phyloP scores from a whole-genome alignment of 2,329 filamentous ascomycete genomes.

The Anthostomella pinea region DNA sequence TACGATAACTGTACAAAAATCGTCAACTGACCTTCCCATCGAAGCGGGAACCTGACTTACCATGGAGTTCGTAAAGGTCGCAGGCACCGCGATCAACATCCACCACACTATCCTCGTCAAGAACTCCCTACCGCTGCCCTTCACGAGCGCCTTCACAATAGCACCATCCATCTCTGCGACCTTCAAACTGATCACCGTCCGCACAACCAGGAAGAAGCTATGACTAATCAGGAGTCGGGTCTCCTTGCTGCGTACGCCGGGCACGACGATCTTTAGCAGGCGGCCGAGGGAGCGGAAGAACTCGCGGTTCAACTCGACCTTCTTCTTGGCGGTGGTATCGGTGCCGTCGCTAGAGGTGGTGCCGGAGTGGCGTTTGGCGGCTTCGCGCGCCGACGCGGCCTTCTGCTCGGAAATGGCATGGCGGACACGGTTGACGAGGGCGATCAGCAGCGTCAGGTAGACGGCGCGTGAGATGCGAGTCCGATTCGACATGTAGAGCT shows the following conservation, averaged over 20 bases:
- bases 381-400: constrained; percentile 69
- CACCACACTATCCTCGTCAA: constrained; percentile 88
- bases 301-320: constrained; percentile 89
- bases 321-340: constrained; percentile 45
- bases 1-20: constrained; percentile 70
- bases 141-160: constrained; percentile 87
- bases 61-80: constrained; percentile 99
- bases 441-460: constrained; percentile 77
- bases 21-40: no score
- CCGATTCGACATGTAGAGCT: constrained; percentile 75
- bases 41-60: constrained; percentile 45
- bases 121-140: constrained; percentile 88
- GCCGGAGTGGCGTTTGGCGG: constrained; percentile 53
- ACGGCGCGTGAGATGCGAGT: constrained; percentile 79
- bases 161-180: constrained; percentile 94
- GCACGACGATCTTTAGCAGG: constrained; percentile 82
- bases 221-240: constrained; percentile 82
- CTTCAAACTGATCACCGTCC: constrained; percentile 91
- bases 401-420: constrained; percentile 93
- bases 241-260: constrained; percentile 87
- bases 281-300: constrained; percentile 71
- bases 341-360: constrained; percentile 43
- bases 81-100: constrained; percentile 95
- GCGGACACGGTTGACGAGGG: constrained; percentile 82
- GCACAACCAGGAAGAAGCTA: constrained; percentile 84